Conservation (phyloP, 352 stramenopile species). For the Globisporangium emineosum region DNA sequence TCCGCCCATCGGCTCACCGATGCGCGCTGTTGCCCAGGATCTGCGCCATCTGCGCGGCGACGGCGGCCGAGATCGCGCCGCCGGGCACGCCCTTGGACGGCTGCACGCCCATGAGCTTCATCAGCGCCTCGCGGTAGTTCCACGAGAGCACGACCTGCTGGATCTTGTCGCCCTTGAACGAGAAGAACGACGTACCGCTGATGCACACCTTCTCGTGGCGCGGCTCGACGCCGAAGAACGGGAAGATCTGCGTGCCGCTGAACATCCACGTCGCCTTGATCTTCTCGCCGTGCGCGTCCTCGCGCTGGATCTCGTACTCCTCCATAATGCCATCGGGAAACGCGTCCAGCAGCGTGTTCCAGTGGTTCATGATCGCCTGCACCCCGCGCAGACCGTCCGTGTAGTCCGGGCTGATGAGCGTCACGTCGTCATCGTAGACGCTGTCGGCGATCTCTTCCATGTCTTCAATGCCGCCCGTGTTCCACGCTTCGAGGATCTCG, state of each 20-base stretch:
- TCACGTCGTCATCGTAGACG: conserved; percentile 74
- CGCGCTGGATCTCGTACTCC: conserved; percentile 71
- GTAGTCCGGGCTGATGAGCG: conserved; percentile 63
- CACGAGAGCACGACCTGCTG: conserved; percentile 65
- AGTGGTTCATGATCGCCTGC: conserved; percentile 71
- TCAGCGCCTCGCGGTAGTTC: conserved; percentile 71
- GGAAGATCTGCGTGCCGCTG: conserved; percentile 75
- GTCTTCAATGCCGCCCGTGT: conserved; percentile 78
- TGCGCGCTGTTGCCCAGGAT: conserved; percentile 12
- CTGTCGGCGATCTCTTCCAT: conserved; percentile 77
- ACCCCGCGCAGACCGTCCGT: conserved; percentile 59
- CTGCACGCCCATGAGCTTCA: conserved; percentile 67
- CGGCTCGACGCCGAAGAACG: conserved; percentile 66
- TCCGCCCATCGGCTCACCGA: conserved; percentile 21
- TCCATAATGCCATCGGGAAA: conserved; percentile 85
- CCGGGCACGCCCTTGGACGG: conserved; percentile 23
- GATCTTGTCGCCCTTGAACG: conserved; percentile 78
- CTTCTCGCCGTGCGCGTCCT: conserved; percentile 52
- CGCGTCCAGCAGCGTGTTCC: conserved; percentile 59
- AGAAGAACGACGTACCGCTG: conserved; percentile 70
- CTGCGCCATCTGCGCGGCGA: conserved; percentile 7
- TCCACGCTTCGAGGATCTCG: conserved; percentile 75
- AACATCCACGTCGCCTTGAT: conserved; percentile 77
- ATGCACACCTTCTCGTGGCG: conserved; percentile 80
- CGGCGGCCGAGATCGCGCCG: conserved; percentile 12